These are phyloP conservation scores for Phoma herbarum DNA, from an alignment of 2,329 filamentous ascomycete genomes.

Conservation along the genomic window DNA sequence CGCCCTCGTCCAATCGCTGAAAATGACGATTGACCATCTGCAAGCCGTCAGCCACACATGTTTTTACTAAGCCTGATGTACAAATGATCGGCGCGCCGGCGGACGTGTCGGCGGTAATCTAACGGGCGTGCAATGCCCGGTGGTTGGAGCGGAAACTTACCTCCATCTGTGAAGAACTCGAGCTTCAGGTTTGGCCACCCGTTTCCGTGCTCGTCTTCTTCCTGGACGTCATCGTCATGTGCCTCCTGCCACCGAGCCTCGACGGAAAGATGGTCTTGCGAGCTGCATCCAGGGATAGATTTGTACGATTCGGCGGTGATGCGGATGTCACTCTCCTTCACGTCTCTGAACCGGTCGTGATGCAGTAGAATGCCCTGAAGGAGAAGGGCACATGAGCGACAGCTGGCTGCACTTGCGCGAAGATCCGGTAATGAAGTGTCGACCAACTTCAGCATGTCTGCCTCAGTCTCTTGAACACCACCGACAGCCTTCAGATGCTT, in stretches of 20 bases:
- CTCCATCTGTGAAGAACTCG: slow-evolving; percentile 49
- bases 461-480: slow-evolving; percentile 23
- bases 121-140: not conserved
- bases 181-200: slow-evolving; percentile 48
- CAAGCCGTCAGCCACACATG: slow-evolving; percentile 26
- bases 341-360: slow-evolving; percentile 39
- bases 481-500: slow-evolving; percentile 38
- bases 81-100: slow-evolving; percentile 12
- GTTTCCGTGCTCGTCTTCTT: slow-evolving; percentile 32
- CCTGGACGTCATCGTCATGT: slow-evolving; percentile 28
- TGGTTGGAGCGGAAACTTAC: slow-evolving; percentile 30
- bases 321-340: slow-evolving; percentile 36
- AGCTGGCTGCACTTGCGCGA: slow-evolving; percentile 40
- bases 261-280: slow-evolving; percentile 47
- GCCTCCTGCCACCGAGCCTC: slow-evolving; percentile 44
- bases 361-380: slow-evolving; percentile 47
- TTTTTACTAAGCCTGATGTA: slow-evolving; percentile 18
- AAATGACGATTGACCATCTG: slow-evolving; percentile 47
- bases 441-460: slow-evolving; percentile 34
- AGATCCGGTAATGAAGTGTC: slow-evolving; percentile 42
- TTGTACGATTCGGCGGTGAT: slow-evolving; percentile 44
- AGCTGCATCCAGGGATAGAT: slow-evolving; percentile 19
- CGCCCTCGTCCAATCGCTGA: slow-evolving; percentile 48
- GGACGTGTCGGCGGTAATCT: slow-evolving; percentile 8
- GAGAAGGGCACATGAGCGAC: slow-evolving; percentile 46